phyloP scores from a whole-genome alignment of 2,329 filamentous ascomycete species.

The Fusarium siculi region DNA sequence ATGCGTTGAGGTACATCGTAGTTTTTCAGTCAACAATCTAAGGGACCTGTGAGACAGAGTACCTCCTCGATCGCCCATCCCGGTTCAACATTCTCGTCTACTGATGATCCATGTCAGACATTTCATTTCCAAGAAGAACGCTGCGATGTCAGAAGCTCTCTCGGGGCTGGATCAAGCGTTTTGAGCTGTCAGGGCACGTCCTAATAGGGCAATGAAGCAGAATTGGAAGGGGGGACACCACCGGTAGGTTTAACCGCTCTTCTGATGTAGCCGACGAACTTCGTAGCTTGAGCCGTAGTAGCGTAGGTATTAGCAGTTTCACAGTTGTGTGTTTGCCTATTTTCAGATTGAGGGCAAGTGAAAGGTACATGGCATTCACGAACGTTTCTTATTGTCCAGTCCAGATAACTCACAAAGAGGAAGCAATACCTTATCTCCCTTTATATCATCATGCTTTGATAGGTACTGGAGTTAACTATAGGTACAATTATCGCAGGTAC shows the following conservation, averaged over 20 bases:
- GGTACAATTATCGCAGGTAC: not conserved
- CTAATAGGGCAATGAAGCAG: slow-evolving; percentile 28
- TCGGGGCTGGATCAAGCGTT: not conserved
- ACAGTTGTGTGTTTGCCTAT: not conserved
- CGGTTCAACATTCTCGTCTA: not conserved
- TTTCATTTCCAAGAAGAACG: not conserved
- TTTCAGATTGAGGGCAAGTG: not conserved
- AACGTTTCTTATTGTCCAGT: not conserved
- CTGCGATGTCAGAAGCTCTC: not conserved
- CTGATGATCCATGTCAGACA: not conserved
- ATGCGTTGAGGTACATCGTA: slow-evolving; percentile 18
- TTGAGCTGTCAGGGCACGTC: not conserved
- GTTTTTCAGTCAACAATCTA: not conserved
- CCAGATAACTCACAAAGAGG: not conserved
- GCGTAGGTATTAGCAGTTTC: not conserved
- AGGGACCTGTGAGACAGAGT: slow-evolving; percentile 2
- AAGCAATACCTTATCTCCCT: not conserved
- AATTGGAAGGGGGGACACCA: slow-evolving; percentile 14
- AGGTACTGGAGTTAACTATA: not conserved
- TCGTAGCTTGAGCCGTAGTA: not conserved
- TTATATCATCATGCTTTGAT: not conserved
- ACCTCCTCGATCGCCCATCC: not conserved
- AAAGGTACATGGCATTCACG: not conserved
- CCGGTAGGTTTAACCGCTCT: not conserved
- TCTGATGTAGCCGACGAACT: not conserved